Evolutionary conservation across 208 protist genomes (phyloP).

Genomic region (Acanthamoeba triangularis): DNA sequence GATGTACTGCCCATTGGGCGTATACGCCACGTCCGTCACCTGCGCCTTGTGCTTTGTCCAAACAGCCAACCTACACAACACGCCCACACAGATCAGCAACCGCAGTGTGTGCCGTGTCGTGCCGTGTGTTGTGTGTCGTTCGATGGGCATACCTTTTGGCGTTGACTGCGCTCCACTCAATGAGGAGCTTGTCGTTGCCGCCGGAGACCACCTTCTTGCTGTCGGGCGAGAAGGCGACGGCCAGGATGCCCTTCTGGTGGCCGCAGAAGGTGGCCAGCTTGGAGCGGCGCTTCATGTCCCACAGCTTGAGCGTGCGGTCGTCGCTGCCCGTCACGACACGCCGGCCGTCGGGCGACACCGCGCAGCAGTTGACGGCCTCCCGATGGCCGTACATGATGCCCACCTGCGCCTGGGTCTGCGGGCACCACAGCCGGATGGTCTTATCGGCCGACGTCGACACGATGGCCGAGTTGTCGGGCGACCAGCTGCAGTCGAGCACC

Average conservation of each 20-base stretch:
- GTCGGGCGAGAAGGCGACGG: constrained; percentile 31
- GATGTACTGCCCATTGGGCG: constrained; percentile 75
- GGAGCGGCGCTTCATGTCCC: neutral
- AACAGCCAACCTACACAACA: constrained; percentile 18
- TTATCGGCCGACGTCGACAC: constrained; percentile 55
- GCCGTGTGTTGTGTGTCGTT: neutral
- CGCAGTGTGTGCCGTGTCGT: neutral
- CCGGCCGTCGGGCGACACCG: constrained; percentile 29
- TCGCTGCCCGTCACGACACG: constrained; percentile 43
- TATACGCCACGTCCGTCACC: constrained; percentile 65
- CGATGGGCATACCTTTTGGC: constrained; percentile 30
- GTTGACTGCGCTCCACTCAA: constrained; percentile 45
- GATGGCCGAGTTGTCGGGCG: constrained; percentile 18
- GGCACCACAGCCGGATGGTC: constrained; percentile 43
- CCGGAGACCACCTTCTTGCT: constrained; percentile 23
- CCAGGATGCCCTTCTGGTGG: constrained; percentile 84
- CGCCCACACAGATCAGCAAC: neutral
- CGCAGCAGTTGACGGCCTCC: constrained; percentile 66
- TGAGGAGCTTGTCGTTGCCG: constrained; percentile 61
- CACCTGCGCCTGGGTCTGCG: neutral
- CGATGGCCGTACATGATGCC: constrained; percentile 68
- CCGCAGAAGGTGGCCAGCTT: constrained; percentile 78
- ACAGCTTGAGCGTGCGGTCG: constrained; percentile 73
- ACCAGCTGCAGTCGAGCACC: constrained; percentile 34
- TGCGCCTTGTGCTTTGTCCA: constrained; percentile 64